These are phyloP conservation scores for Leptographium galeiforme DNA, from an alignment of 2,329 filamentous ascomycete species.

Conservation along the genomic window DNA sequence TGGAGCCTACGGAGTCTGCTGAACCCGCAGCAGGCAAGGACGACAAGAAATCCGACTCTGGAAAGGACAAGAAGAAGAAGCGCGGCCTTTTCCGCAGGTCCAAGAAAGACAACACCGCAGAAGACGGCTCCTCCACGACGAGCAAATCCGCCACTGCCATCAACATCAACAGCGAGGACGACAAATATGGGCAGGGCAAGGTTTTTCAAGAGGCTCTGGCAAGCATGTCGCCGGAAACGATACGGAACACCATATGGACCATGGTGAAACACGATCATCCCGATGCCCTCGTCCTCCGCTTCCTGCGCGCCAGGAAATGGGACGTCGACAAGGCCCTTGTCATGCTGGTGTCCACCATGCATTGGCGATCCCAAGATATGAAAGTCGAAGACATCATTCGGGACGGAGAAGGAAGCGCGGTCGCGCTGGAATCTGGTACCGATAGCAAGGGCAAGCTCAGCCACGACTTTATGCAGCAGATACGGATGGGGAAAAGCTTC, in stretches of 20 bases:
- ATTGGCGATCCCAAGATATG: conserved; percentile 75
- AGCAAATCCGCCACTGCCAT: background rate
- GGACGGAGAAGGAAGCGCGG: conserved; percentile 58
- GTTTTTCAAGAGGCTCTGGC: conserved; percentile 73
- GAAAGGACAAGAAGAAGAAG: conserved; percentile 62
- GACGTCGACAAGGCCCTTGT: conserved; percentile 83
- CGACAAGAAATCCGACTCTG: conserved; percentile 18
- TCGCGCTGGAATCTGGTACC: conserved; percentile 41
- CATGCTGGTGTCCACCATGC: conserved; percentile 90
- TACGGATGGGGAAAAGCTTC: conserved; percentile 86
- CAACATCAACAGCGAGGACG: conserved; percentile 42
- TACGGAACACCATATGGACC: conserved; percentile 73
- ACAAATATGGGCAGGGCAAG: conserved; percentile 87
- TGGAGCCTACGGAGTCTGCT: conserved; percentile 10
- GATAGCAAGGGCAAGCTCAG: conserved; percentile 49
- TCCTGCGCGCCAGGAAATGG: conserved; percentile 87
- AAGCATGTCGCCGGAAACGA: conserved; percentile 60
- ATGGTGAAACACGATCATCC: conserved; percentile 96
- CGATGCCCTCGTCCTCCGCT: conserved; percentile 69
- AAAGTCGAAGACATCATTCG: conserved; percentile 81
- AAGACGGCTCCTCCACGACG: conserved; percentile 4
- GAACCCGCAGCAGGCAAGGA: conserved; percentile 14
- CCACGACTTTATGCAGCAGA: conserved; percentile 68
- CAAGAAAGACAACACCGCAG: conserved; percentile 36
- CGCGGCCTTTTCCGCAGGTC: conserved; percentile 53